Percentiles rank a stretch among this genome's conserved stretches.
Conservation (phyloP, 2,329 filamentous ascomycete genomes). For the Tricladium varicosporioides region DNA sequence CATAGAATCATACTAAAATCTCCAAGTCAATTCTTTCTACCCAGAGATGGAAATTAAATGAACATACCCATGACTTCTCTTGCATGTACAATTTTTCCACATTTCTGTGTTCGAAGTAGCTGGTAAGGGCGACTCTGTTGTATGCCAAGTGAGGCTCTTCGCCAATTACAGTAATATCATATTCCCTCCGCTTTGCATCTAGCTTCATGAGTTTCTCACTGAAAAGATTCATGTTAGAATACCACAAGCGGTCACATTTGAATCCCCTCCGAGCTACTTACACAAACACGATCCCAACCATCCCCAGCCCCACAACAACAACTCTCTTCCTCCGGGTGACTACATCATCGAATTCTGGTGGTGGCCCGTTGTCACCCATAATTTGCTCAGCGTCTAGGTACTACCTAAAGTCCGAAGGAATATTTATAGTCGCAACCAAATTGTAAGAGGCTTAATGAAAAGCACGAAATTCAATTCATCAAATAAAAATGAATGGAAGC, state of each 20-base stretch:
- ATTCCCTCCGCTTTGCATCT: slow-evolving; percentile 72
- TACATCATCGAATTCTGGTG: background rate
- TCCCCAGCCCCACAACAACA: slow-evolving; percentile 83
- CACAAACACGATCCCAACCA: slow-evolving; percentile 91
- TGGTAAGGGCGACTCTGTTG: slow-evolving; percentile 85
- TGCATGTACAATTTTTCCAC: slow-evolving; percentile 60
- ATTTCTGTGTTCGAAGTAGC: slow-evolving; percentile 82
- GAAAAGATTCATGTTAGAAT: background rate
- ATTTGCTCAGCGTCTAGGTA: background rate
- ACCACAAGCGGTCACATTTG: background rate
- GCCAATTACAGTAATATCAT: slow-evolving; percentile 80
- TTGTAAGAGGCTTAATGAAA: background rate
- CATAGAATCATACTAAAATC: slow-evolving; percentile 26
- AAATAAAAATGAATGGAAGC: background rate
- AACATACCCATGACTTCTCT: background rate
- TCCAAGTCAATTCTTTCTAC: slow-evolving; percentile 62
- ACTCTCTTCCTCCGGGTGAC: slow-evolving; percentile 57
- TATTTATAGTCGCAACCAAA: background rate
- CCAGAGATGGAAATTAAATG: slow-evolving; percentile 67
- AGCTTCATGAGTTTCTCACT: slow-evolving; percentile 89
- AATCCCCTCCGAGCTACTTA: slow-evolving; percentile 47
- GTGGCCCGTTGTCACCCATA: background rate
- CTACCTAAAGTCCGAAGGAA: background rate
- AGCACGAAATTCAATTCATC: background rate
- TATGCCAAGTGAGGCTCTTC: slow-evolving; percentile 88